Percentiles rank a stretch among this genome's conserved stretches.
phyloP scores from a whole-genome alignment of 192 early-diverging fungal genomes.

The Gaertneriomyces sp. region DNA sequence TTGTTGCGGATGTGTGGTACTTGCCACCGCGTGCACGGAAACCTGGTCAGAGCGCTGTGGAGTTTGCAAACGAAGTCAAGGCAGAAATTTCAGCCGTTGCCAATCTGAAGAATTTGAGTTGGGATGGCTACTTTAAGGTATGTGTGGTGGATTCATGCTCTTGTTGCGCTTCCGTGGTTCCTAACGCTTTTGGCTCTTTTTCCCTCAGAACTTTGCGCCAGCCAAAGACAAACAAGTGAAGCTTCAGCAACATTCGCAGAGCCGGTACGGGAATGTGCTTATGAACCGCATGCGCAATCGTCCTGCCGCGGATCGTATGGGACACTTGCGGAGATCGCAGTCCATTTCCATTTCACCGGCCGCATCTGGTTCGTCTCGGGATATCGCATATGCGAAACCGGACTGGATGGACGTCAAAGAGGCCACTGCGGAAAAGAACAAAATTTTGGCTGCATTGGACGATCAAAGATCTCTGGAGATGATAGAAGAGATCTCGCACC shows the following conservation, averaged over 20 bases:
- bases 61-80: conserved; percentile 57
- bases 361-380: conserved; percentile 5
- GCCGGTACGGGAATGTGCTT: conserved; percentile 42
- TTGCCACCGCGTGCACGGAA: conserved; percentile 38
- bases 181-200: background rate
- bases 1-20: conserved; percentile 55
- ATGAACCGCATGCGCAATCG: conserved; percentile 34
- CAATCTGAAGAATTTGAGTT: conserved; percentile 49
- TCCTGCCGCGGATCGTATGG: conserved; percentile 17
- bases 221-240: conserved; percentile 38
- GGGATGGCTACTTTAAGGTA: conserved; percentile 59
- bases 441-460: conserved; percentile 35
- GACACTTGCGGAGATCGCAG: conserved; percentile 25
- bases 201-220: conserved; percentile 34
- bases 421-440: conserved; percentile 34
- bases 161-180: too few species aligned
- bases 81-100: conserved; percentile 51
- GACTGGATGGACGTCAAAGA: conserved; percentile 21
- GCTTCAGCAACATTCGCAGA: conserved; percentile 37
- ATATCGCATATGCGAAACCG: conserved; percentile 20
- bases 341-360: conserved; percentile 14
- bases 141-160: background rate
- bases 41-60: conserved; percentile 37
- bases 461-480: conserved; percentile 33
- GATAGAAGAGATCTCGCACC: conserved; percentile 43